Base-by-base conservation (phyloP, 2,329 filamentous ascomycete genomes). In the Furcasterigmium sp. region DNA sequence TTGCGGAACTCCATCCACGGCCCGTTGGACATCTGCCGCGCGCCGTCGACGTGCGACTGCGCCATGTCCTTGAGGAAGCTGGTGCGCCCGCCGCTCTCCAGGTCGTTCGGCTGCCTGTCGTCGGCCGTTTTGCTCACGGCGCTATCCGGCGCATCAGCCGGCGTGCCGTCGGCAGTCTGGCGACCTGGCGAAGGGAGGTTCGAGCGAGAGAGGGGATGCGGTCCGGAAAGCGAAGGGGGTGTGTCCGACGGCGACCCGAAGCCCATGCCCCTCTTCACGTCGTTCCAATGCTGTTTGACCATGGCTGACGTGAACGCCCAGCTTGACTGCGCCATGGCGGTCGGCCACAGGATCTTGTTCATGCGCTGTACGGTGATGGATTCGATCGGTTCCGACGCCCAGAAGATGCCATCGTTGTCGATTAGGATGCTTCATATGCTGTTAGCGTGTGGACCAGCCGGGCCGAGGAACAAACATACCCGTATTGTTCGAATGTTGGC, bases 401-500 rank as follows among this genome's bases (percentile, higher is more conserved):
- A 72, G 41, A 64, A 66, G 10, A 81, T 59, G 2, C 63, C 63
- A 8, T 77, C 70, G 7, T 73, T 65, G 14, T 70, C 68, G 34
- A 80, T 59, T 18, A 72, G 64, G 41, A 80, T 59, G 2, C 78
- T 80, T 49, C 3, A 3, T 8, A 8, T 7, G 56, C 37, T 11
- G 28, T 15, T 15, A 2, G 4, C 9, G 21, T 8, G 13, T 5
- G 15, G 4, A 8, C n/a, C 23, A 25, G 9, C 3, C 17, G 3
- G 34, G 38, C 10, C 3, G 28, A 6, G 19, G n/a, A 18, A 15
- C 41, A 44, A 49, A 55, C 69, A 51, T 72, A 85, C 82, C 80
- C 82, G 39, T 72, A 73, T 45, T 78, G 72, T 46, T 73, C 68
- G 44, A 78, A 82, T 42, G 70, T 72, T 5, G 82, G 80, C 2